Percentiles rank a stretch among this genome's conserved stretches.
phyloP scores from a whole-genome alignment of 202 grass and related monocot genomes.

The Carex arenaria region DNA sequence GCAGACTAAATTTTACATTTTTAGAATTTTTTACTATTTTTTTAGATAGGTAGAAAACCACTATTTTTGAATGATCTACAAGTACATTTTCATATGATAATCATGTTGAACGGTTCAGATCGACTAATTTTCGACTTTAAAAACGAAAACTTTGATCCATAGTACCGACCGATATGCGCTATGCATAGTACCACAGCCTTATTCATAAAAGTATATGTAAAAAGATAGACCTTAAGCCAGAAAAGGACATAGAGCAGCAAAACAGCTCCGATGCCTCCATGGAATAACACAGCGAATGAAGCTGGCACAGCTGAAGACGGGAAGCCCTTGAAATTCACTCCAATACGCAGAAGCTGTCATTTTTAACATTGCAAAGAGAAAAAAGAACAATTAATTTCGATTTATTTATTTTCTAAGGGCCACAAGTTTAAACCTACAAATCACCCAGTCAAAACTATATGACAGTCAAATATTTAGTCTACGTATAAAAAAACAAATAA shows the following conservation, averaged over 20 bases:
- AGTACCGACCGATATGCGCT: too few relatives aligned
- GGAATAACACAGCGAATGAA: slow-evolving; percentile 64
- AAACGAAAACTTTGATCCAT: too few relatives aligned
- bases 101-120: too few relatives aligned
- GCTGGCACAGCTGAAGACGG: slow-evolving; percentile 54
- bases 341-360: slow-evolving; percentile 56
- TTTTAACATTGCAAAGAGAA: background rate
- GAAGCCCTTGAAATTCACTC: slow-evolving; percentile 89
- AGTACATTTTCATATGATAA: too few relatives aligned
- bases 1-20: too few relatives aligned
- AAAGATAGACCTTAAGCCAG: slow-evolving; percentile 69
- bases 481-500: background rate
- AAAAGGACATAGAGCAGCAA: slow-evolving; percentile 88
- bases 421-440: background rate
- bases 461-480: background rate
- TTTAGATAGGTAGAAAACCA: too few relatives aligned
- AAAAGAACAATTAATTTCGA: background rate
- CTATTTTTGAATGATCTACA: too few relatives aligned
- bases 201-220: background rate
- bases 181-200: too few relatives aligned
- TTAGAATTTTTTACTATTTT: too few relatives aligned
- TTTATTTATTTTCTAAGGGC: background rate
- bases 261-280: slow-evolving; percentile 73
- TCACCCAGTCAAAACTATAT: background rate
- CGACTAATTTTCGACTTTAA: too few relatives aligned